Base-by-base conservation (phyloP, 495 filamentous ascomycete species). In the Hyaloscypha bicolor region DNA sequence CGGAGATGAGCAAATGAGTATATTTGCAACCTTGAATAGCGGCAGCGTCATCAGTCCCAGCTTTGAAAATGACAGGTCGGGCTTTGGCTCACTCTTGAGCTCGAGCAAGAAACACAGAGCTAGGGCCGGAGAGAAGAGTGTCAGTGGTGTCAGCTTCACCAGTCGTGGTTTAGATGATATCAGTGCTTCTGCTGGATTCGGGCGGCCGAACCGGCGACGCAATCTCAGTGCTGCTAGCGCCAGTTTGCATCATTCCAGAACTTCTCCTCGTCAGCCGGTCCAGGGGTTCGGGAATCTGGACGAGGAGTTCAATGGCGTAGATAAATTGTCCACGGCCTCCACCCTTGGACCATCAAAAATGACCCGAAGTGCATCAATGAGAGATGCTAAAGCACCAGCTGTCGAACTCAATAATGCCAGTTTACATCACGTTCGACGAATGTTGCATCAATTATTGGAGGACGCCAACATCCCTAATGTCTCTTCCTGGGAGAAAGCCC, bases 1-100 rank as follows among this genome's bases (percentile, higher is more conserved):
- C 72, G 95, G 90, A 21, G 94, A 97, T 70, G 93, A 98, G 62
- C 92, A 95, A 73, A 87, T 93, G 77, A 94, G 89, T 75, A 90
- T 98, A 21, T 87, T 95, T 73, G 86, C 91, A 31, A 89, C 90
- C 0, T 86, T 96, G 75, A 77, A 81, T 33, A 75, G 76, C 57
- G 76, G 71, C 51, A 81, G 80, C 48, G 72, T 80, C 1, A 75
- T 77, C 9, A 80, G 80, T 6, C 66, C 78, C 14, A 79, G 75
- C 51, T 75, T 81, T 22, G 84, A 87, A 60, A 79, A 80, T 30
- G 82, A 84, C 51, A 76, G 76, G 51, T 72, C 81, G 6, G 83
- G 74, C 56, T 81, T 85, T 63, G 80, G 81, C 14, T 76, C 79
- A 0, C 79, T 89, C 61, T 75, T 91, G 52, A 86, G 83, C 37